phyloP scores from a whole-genome alignment of 306 rosid genomes.

The Lupinus albus region DNA sequence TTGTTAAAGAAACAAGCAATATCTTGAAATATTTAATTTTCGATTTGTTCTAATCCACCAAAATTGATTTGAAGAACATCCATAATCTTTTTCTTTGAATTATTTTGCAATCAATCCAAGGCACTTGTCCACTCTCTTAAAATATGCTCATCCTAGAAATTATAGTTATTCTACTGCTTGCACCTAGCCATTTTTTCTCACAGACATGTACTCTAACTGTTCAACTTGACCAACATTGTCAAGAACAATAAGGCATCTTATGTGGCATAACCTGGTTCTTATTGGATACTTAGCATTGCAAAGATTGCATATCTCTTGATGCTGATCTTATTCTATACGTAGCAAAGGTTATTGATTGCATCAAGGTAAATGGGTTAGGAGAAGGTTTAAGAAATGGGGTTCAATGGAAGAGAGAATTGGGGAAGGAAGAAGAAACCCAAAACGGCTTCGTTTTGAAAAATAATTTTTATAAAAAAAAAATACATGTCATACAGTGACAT shows the following conservation, averaged over 20 bases:
- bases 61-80: slow-evolving; percentile 10
- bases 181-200: slow-evolving; percentile 18
- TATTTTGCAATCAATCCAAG: background rate
- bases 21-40: slow-evolving; percentile 16
- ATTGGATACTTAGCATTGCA: background rate
- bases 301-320: background rate
- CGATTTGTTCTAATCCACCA: background rate
- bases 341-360: too few species aligned
- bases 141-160: slow-evolving; percentile 31
- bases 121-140: slow-evolving; percentile 14
- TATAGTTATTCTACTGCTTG: slow-evolving; percentile 28
- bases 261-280: background rate
- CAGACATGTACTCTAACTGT: slow-evolving; percentile 13
- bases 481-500: too few species aligned
- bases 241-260: slow-evolving; percentile 11
- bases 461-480: too few species aligned
- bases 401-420: too few species aligned
- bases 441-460: too few species aligned
- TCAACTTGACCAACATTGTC: slow-evolving; percentile 24
- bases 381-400: too few species aligned
- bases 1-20: slow-evolving; percentile 3
- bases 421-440: too few species aligned
- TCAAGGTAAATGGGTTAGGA: too few species aligned
- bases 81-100: slow-evolving; percentile 13
- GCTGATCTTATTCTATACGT: too few species aligned